phyloP scores from a whole-genome alignment of 352 stramenopile genomes.

The Albugo candida region DNA sequence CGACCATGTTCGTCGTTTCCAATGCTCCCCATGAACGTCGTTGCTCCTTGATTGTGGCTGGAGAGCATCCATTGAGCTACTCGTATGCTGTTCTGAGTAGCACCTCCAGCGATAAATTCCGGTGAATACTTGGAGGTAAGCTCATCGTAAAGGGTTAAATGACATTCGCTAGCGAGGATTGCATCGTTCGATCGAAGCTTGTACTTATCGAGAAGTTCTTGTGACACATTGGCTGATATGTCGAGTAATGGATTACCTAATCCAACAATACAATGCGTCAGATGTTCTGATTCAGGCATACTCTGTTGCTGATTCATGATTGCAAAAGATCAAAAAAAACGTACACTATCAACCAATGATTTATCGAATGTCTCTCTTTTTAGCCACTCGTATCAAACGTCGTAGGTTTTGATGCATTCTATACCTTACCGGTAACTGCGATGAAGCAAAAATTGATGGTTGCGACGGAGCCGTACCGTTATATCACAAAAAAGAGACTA shows the following conservation, averaged over 20 bases:
- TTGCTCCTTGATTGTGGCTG: slow-evolving; percentile 57
- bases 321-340: too few relatives aligned
- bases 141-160: slow-evolving; percentile 94
- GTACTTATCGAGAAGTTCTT: slow-evolving; percentile 94
- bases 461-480: too few relatives aligned
- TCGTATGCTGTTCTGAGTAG: slow-evolving; percentile 98
- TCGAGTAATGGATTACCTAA: slow-evolving; percentile 98
- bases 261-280: slow-evolving; percentile 66
- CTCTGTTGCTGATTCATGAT: too few relatives aligned
- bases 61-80: slow-evolving; percentile 99
- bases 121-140: slow-evolving; percentile 79
- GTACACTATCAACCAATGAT: too few relatives aligned
- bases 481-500: too few relatives aligned
- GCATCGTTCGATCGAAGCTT: slow-evolving; percentile 88
- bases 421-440: too few relatives aligned
- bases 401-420: too few relatives aligned
- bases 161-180: slow-evolving; percentile 96
- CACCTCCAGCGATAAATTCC: slow-evolving; percentile 93
- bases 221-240: slow-evolving; percentile 88
- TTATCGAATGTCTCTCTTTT: too few relatives aligned
- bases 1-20: slow-evolving; percentile 89
- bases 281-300: too few relatives aligned
- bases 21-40: slow-evolving; percentile 93
- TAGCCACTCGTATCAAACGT: too few relatives aligned
- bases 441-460: too few relatives aligned